Evolutionary conservation across 768 basidiomycete genomes (phyloP), one percentile per base, ranked within the genome.

Genomic region (Suillus cothurnatus): DNA sequence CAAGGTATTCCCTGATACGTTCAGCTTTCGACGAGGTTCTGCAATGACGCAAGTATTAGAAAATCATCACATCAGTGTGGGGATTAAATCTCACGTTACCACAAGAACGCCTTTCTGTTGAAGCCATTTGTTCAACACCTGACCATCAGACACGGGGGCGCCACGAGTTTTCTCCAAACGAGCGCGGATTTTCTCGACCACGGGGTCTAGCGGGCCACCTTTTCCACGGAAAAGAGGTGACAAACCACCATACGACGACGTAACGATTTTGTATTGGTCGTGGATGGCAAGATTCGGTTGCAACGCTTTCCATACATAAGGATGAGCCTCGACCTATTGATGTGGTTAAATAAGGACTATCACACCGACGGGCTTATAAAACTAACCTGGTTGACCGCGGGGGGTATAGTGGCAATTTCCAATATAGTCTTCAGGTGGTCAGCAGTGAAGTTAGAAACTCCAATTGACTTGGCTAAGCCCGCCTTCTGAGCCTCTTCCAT

Each of bases 401-500:
- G 87, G 1, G 72, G 56, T 53, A 85, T 72, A 34, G 78, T 83
- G 17, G 82, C 83, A 19, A 71, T 76, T 47, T 80, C 75, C 32
- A 84, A 70, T 32, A 88, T 74, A 28, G 80, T 75, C 61, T 81
- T 74, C 55, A 88, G 72, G 32, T 84, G 73, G 50, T 76, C 69
- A 23, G 79, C 71, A 21, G 76, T 77, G 71, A 84, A 85, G 75
- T 88, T 88, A n/a, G 84, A 84, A 19, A 88, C 84, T 6, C 87
- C 86, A 49, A 85, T 81, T 60, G 76, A 77, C 65, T 72, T 79
- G 28, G 80, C 73, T 50, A 78, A 67, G 14, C 82, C 81, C 7
- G 75, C 82, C 26, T 71, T 71, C 69, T 86, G 79, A 43, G 85
- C 76, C 47, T 81, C 83, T 70, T 90, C 88, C 83, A 91, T 83